These are phyloP conservation scores for Exophiala dermatitidis DNA, from an alignment of 2,329 filamentous ascomycete species.

Conservation along the genomic window DNA sequence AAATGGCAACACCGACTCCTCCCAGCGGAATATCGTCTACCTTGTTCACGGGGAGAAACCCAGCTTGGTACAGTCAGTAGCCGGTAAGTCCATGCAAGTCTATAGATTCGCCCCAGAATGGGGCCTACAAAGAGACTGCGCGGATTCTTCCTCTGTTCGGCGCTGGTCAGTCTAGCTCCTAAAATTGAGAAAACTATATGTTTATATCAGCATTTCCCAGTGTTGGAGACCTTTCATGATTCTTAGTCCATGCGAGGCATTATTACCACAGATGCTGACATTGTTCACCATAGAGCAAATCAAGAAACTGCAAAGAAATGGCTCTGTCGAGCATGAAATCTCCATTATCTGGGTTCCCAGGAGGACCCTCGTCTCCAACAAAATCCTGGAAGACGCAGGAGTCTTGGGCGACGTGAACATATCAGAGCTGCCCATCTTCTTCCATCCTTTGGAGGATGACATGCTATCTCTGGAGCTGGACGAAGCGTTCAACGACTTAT, in stretches of 20 bases:
- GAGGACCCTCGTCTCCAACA: conserved; percentile 82
- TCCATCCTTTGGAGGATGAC: conserved; percentile 86
- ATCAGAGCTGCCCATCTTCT: conserved; percentile 76
- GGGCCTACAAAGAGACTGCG: conserved; percentile 22
- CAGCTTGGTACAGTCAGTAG: conserved; percentile 74
- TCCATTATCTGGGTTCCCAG: conserved; percentile 94
- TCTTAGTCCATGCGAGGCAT: neutral
- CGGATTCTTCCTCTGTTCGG: conserved; percentile 13
- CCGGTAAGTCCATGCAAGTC: conserved; percentile 58
- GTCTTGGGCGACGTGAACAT: conserved; percentile 89
- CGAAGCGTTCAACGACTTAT: conserved; percentile 78
- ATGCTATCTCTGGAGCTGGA: conserved; percentile 85
- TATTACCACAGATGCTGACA: conserved; percentile 49
- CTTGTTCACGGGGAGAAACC: conserved; percentile 84
- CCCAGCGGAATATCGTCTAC: conserved; percentile 91
- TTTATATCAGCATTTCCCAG: neutral
- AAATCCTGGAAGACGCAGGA: conserved; percentile 84
- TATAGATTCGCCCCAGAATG: conserved; percentile 20
- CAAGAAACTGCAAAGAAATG: conserved; percentile 78
- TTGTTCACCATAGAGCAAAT: conserved; percentile 63
- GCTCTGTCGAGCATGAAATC: conserved; percentile 87
- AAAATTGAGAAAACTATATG: conserved; percentile 9
- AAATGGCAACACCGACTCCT: conserved; percentile 89
- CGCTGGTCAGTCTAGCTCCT: conserved; percentile 22
- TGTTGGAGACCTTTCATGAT: neutral